phyloP scores from a whole-genome alignment of 306 rosid genomes.

The Prunus padus region DNA sequence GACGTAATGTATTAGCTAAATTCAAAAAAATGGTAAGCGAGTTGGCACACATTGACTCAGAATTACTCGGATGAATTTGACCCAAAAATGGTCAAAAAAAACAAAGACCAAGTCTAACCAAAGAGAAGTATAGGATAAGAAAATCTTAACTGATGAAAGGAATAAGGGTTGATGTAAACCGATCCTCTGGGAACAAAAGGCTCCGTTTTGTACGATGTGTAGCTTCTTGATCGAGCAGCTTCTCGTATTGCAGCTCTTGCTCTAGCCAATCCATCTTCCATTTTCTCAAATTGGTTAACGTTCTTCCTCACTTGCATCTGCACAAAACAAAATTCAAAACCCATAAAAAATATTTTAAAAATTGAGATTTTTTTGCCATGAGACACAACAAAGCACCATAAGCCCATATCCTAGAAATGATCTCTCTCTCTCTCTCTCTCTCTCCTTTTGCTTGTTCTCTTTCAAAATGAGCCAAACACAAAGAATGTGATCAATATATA shows the following conservation, averaged over 20 bases:
- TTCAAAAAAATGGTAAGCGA: not conserved
- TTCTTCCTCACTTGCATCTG: slow-evolving; percentile 11
- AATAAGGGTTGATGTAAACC: slow-evolving; percentile 44
- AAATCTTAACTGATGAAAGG: slow-evolving; percentile 56
- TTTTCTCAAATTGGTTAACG: slow-evolving; percentile 8
- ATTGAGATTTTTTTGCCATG: not conserved
- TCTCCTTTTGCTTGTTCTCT: no score
- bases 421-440: no score
- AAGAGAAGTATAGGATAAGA: not conserved
- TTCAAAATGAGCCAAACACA: not conserved
- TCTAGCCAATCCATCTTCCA: slow-evolving; percentile 42
- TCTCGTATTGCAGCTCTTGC: slow-evolving; percentile 43
- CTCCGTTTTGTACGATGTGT: slow-evolving; percentile 22
- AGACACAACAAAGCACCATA: not conserved
- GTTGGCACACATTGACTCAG: not conserved
- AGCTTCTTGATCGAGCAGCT: slow-evolving; percentile 35
- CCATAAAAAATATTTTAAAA: not conserved
- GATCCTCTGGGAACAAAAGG: slow-evolving; percentile 42
- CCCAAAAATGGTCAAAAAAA: not conserved
- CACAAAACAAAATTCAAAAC: not conserved
- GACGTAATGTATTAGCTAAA: no score
- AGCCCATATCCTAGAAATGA: not conserved
- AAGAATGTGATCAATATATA: not conserved
- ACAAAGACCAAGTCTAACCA: not conserved
- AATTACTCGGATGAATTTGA: not conserved